Conservation (phyloP, 345 rosid species). For the Eucalyptus leucophloia region DNA sequence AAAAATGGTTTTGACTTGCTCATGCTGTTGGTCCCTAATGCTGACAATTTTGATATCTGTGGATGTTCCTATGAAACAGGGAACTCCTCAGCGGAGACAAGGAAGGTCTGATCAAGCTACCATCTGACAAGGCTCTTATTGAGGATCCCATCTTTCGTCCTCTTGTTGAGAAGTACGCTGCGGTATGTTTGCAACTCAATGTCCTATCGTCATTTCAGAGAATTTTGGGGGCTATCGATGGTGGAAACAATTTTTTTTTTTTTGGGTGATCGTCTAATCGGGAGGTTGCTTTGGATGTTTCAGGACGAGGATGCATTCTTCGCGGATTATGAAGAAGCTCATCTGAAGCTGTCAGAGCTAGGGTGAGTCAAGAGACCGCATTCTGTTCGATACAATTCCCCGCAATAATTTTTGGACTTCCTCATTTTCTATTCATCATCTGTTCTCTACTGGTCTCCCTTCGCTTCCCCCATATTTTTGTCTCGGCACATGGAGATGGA, state of each 20-base stretch:
- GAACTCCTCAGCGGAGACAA: conserved; percentile 76
- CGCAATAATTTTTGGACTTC: background rate
- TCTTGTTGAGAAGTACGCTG: conserved; percentile 68
- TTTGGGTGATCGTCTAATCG: background rate
- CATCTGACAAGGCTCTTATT: conserved; percentile 69
- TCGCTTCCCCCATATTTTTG: background rate
- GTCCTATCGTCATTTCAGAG: background rate
- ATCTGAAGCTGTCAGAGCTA: conserved; percentile 70
- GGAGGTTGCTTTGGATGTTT: background rate
- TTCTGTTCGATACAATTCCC: background rate
- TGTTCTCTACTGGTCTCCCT: background rate
- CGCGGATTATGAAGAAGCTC: conserved; percentile 59
- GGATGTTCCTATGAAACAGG: conserved; percentile 8
- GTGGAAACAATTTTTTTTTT: background rate
- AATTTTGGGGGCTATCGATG: background rate
- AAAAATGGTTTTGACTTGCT: background rate
- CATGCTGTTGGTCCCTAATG: background rate
- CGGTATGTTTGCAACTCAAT: conserved; percentile 14
- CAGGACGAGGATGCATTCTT: conserved; percentile 81
- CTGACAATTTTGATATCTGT: background rate
- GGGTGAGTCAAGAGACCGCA: conserved; percentile 22
- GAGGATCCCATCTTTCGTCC: conserved; percentile 66
- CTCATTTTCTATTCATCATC: background rate
- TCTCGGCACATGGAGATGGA: background rate
- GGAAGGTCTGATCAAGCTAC: conserved; percentile 68